Percentiles rank a stretch among this genome's conserved stretches.
These are phyloP conservation scores for Podila epigama DNA, from an alignment of 192 early-diverging fungal species.

Conservation along the genomic window DNA sequence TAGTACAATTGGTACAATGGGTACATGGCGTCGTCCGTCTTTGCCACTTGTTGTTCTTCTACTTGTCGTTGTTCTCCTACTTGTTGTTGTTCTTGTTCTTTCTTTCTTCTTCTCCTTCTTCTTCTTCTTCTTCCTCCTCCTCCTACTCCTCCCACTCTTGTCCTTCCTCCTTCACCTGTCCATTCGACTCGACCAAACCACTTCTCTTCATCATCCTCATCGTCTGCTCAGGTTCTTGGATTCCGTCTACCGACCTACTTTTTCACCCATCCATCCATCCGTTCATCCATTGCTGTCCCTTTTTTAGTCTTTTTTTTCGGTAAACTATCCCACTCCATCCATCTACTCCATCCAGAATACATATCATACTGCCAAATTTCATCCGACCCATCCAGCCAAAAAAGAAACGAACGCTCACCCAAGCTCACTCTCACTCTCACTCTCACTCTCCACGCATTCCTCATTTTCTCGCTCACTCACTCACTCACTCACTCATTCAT, in stretches of 20 bases:
- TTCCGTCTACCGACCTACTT: too few relatives aligned
- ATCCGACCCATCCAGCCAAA: background rate
- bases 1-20: background rate
- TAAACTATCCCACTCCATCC: background rate
- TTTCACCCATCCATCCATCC: background rate
- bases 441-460: background rate
- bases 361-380: background rate
- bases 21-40: conserved; percentile 2
- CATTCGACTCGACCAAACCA: conserved; percentile 1
- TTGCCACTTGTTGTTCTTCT: conserved; percentile 21
- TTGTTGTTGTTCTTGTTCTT: conserved; percentile 5
- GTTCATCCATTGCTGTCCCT: background rate
- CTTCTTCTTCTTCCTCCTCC: background rate
- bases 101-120: conserved; percentile 8
- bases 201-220: background rate
- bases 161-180: background rate
- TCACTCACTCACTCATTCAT: background rate
- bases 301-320: background rate
- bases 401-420: too few relatives aligned
- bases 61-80: background rate
- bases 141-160: background rate
- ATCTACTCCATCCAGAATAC: background rate
- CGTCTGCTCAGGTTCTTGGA: too few relatives aligned
- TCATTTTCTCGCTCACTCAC: background rate
- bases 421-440: background rate